phyloP scores from a whole-genome alignment of 2,329 filamentous ascomycete species.

The Dendrostoma leiphaemia region DNA sequence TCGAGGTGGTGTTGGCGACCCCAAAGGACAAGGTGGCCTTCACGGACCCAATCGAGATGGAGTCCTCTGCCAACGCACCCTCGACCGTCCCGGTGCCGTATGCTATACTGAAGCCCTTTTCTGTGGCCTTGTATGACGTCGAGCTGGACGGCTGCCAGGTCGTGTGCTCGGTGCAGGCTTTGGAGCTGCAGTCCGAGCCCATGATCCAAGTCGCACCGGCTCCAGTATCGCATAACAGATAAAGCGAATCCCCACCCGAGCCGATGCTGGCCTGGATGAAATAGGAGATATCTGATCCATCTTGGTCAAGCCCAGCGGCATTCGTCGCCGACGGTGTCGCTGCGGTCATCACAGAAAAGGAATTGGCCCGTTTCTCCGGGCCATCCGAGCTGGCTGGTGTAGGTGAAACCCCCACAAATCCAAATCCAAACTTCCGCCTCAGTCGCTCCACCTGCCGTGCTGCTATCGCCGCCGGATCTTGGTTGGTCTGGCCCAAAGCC shows the following conservation, averaged over 20 bases:
- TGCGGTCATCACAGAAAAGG: slow-evolving; percentile 47
- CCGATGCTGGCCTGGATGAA: slow-evolving; percentile 59
- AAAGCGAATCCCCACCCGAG: slow-evolving; percentile 50
- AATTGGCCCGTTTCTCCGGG: slow-evolving; percentile 40
- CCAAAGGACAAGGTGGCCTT: slow-evolving; percentile 68
- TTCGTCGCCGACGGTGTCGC: slow-evolving; percentile 42
- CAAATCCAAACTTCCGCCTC: slow-evolving; percentile 42
- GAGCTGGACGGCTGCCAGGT: slow-evolving; percentile 68
- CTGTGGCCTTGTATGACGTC: slow-evolving; percentile 53
- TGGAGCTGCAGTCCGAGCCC: slow-evolving; percentile 63
- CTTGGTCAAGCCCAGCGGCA: slow-evolving; percentile 58
- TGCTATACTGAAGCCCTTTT: slow-evolving; percentile 59
- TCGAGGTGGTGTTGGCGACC: slow-evolving; percentile 66
- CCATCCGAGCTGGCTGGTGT: slow-evolving; percentile 18
- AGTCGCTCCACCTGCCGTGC: slow-evolving; percentile 37
- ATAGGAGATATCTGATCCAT: slow-evolving; percentile 66
- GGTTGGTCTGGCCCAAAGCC: neutral
- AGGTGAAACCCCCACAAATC: slow-evolving; percentile 23
- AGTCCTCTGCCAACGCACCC: slow-evolving; percentile 66
- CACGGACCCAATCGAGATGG: slow-evolving; percentile 63
- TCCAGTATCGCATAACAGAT: slow-evolving; percentile 66
- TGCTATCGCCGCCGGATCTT: slow-evolving; percentile 31
- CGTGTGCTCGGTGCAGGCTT: slow-evolving; percentile 67
- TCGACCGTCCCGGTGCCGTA: slow-evolving; percentile 78
- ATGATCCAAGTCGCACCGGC: slow-evolving; percentile 82